Evolutionary conservation across 805 yeast species (phyloP).

Genomic region (Cyberlindnera xishuangbannaensis): DNA sequence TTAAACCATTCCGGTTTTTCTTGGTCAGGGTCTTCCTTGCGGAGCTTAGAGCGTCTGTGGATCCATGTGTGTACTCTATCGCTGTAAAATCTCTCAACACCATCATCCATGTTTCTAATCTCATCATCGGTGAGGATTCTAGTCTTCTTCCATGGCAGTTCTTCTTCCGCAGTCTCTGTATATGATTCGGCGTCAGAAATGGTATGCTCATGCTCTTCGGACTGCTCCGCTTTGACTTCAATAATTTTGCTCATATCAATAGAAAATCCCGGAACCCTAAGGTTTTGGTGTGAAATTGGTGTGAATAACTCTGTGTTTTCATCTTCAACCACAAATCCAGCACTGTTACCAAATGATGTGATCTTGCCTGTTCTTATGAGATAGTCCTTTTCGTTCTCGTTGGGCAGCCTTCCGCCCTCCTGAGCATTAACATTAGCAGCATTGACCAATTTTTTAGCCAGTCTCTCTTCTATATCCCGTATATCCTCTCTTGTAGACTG

Average conservation of each 20-base stretch:
- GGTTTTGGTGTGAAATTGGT: conserved; percentile 19
- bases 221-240: conserved; percentile 9
- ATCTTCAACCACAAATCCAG: conserved; percentile 42
- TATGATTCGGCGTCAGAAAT: conserved; percentile 12
- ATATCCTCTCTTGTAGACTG: conserved; percentile 54
- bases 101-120: conserved; percentile 63
- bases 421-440: conserved; percentile 5
- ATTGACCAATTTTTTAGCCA: conserved; percentile 29
- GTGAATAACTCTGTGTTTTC: conserved; percentile 9
- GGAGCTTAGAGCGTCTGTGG: conserved; percentile 39
- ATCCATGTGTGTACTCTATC: conserved; percentile 59
- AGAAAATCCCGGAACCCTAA: conserved; percentile 22
- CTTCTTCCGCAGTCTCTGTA: conserved; percentile 21
- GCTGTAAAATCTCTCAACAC: conserved; percentile 63
- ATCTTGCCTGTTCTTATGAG: conserved; percentile 85
- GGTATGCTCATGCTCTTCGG: conserved; percentile 17
- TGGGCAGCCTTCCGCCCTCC: conserved; percentile 37
- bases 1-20: conserved; percentile 54
- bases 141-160: conserved; percentile 7
- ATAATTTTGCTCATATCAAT: conserved; percentile 10
- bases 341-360: conserved; percentile 82
- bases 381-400: conserved; percentile 76
- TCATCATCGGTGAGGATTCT: conserved; percentile 27
- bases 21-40: conserved; percentile 23
- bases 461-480: conserved; percentile 49